Evolutionary conservation across 2,329 filamentous ascomycete species (phyloP).

Genomic region (Xylariomycetidae sp.): DNA sequence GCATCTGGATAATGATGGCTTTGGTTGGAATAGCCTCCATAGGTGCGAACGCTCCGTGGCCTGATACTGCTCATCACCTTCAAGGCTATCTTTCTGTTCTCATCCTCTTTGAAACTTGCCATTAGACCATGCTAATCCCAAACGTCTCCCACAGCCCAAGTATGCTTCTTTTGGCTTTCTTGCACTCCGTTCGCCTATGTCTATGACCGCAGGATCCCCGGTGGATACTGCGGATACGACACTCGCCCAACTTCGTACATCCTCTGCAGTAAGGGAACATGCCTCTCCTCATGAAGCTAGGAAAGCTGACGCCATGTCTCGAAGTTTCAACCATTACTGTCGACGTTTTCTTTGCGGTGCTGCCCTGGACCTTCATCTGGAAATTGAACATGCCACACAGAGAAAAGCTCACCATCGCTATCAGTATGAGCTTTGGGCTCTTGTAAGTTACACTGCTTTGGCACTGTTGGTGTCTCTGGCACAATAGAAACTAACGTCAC

Average conservation of each 20-base stretch:
- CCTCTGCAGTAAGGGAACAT: conserved; percentile 3
- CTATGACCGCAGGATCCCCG: conserved; percentile 11
- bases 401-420: conserved; percentile 7
- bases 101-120: not conserved
- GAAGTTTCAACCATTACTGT: conserved; percentile 7
- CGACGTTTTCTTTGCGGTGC: conserved; percentile 10
- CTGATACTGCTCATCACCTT: conserved; percentile 1
- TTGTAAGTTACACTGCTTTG: conserved; percentile 15
- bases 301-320: not conserved
- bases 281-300: not conserved
- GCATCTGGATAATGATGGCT: conserved; percentile 28
- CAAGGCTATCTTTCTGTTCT: not conserved
- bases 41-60: conserved; percentile 2
- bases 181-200: conserved; percentile 11
- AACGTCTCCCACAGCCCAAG: conserved; percentile 3
- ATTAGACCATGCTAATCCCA: not conserved
- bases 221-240: conserved; percentile 9
- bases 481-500: no score
- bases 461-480: no score
- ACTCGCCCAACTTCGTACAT: conserved; percentile 5
- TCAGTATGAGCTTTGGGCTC: conserved; percentile 13
- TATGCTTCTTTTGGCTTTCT: conserved; percentile 10
- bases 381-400: conserved; percentile 3
- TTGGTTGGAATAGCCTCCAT: conserved; percentile 5
- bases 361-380: conserved; percentile 12